phyloP scores from a whole-genome alignment of 164 flowering plant genomes.

The Taxillus chinensis region DNA sequence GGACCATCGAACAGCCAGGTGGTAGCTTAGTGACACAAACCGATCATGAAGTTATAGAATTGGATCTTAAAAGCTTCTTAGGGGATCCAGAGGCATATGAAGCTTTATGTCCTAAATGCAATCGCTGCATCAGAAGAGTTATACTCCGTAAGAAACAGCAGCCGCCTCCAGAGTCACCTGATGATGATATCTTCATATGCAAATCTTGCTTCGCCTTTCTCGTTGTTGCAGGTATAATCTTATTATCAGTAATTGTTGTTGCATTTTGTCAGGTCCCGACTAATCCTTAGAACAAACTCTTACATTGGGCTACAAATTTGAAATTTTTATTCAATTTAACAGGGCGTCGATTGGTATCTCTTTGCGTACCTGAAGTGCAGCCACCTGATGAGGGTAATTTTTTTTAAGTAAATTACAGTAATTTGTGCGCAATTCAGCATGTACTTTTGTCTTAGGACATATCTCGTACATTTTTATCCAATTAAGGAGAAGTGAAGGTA shows the following conservation, averaged over 20 bases:
- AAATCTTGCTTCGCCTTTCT: slow-evolving; percentile 68
- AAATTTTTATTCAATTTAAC: neutral
- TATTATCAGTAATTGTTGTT: neutral
- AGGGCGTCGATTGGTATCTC: slow-evolving; percentile 1
- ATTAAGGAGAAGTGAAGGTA: too few relatives aligned
- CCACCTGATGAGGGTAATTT: neutral
- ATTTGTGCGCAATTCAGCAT: neutral
- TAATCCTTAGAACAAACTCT: neutral
- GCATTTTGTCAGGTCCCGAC: neutral
- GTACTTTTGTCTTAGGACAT: too few relatives aligned
- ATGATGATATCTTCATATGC: slow-evolving; percentile 63
- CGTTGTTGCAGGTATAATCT: slow-evolving; percentile 47
- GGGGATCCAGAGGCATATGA: slow-evolving; percentile 76
- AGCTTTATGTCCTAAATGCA: slow-evolving; percentile 71
- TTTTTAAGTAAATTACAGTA: neutral
- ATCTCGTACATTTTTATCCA: too few relatives aligned
- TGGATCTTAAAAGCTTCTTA: slow-evolving; percentile 53
- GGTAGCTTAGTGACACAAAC: slow-evolving; percentile 12
- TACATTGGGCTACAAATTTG: neutral
- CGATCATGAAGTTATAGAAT: slow-evolving; percentile 28
- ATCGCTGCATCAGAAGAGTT: slow-evolving; percentile 63
- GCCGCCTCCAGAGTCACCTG: slow-evolving; percentile 26
- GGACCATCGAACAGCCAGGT: slow-evolving; percentile 8
- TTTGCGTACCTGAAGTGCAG: neutral
- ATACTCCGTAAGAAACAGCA: slow-evolving; percentile 55